Conservation (phyloP, 805 yeast species). For the Diddensiella santjacobensis region DNA sequence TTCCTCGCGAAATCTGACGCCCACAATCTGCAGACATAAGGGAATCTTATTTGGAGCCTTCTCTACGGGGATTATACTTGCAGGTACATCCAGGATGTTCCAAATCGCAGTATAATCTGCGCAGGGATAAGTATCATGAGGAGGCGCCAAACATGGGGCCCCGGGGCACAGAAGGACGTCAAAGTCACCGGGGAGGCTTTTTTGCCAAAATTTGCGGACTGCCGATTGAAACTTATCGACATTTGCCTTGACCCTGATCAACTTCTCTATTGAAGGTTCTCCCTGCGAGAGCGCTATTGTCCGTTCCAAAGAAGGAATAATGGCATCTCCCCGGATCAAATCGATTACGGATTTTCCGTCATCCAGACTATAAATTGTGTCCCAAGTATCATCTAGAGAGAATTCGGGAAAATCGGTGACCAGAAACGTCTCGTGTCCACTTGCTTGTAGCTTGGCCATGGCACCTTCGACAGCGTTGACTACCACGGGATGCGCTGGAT, state of each 20-base stretch:
- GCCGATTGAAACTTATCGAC: not conserved
- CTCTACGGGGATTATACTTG: slow-evolving; percentile 35
- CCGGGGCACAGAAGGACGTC: slow-evolving; percentile 13
- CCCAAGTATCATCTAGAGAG: not conserved
- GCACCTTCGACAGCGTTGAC: not conserved
- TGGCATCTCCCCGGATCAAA: not conserved
- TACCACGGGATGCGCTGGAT: not conserved
- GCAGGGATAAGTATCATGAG: slow-evolving; percentile 56
- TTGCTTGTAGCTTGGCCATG: not conserved
- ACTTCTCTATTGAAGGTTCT: not conserved
- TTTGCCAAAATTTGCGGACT: not conserved
- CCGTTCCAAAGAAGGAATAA: not conserved
- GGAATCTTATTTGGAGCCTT: slow-evolving; percentile 46
- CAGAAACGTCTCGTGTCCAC: not conserved
- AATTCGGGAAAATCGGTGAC: not conserved
- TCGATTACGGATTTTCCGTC: not conserved
- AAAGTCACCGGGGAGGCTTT: not conserved
- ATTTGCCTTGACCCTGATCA: not conserved
- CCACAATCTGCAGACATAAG: slow-evolving; percentile 53
- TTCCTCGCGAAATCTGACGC: slow-evolving; percentile 57
- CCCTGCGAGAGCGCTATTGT: not conserved
- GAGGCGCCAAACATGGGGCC: slow-evolving; percentile 70
- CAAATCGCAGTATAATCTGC: slow-evolving; percentile 81
- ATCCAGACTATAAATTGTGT: not conserved
- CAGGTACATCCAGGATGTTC: slow-evolving; percentile 69